A percentile compares a stretch with the other conserved stretches of the same genome.
Conservation (phyloP, 2,329 filamentous ascomycete species). For the Grosmannia penicillata region DNA sequence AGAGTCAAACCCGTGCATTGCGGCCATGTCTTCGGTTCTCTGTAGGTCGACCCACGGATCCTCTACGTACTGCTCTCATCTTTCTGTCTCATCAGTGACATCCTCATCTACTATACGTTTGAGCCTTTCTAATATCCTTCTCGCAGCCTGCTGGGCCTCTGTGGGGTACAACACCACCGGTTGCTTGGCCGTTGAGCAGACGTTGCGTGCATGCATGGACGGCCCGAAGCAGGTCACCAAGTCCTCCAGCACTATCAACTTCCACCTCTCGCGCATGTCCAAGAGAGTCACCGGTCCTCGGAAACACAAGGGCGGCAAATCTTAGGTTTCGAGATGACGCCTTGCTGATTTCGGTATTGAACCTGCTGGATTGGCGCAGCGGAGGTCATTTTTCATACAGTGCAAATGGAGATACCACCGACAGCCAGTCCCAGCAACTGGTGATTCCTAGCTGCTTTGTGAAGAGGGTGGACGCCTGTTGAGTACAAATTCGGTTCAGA, state of each 20-base stretch:
- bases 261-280: conserved; percentile 70
- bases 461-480: no score
- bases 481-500: no score
- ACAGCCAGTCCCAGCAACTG: no score
- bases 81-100: not conserved
- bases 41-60: conserved; percentile 21
- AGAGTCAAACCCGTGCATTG: conserved; percentile 36
- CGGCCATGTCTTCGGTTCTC: conserved; percentile 42
- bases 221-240: conserved; percentile 37
- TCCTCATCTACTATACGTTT: not conserved
- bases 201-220: conserved; percentile 65
- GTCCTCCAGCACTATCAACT: conserved; percentile 71
- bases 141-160: conserved; percentile 68
- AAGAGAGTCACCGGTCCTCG: conserved; percentile 47
- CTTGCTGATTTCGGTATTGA: no score
- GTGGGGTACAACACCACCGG: conserved; percentile 51
- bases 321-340: no score
- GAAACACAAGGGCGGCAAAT: conserved; percentile 34
- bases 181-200: conserved; percentile 43
- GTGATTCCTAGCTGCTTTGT: no score
- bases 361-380: no score
- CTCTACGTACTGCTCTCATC: not conserved
- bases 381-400: no score
- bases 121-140: not conserved
- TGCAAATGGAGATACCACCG: no score